A percentile compares a stretch with the other conserved stretches of the same genome.
phyloP scores from a whole-genome alignment of 164 flowering plant species.

The Tetracentron sinense region DNA sequence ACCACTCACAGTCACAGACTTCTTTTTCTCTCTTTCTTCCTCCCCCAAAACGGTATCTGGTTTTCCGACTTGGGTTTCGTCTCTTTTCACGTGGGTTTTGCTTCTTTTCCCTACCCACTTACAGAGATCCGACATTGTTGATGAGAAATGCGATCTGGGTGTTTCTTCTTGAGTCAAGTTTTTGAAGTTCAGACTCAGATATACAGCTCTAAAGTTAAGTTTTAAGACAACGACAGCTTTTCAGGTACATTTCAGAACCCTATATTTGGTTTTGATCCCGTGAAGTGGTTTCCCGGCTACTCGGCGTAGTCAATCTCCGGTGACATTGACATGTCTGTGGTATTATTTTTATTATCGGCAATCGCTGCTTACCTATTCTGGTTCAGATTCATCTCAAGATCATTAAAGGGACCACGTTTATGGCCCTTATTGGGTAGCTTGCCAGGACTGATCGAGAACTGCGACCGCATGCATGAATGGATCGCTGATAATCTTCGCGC shows the following conservation, averaged over 20 bases:
- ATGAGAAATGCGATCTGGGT: no score
- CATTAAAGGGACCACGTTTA: slow-evolving; percentile 50
- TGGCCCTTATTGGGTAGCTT: slow-evolving; percentile 74
- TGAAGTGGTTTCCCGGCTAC: no score
- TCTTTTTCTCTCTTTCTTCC: slow-evolving; percentile 3
- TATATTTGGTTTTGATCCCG: no score
- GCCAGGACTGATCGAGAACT: slow-evolving; percentile 52
- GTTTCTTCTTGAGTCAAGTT: no score
- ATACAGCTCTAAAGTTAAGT: no score
- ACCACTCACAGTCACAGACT: slow-evolving; percentile 4
- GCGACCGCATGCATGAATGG: slow-evolving; percentile 63
- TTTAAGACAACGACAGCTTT: no score
- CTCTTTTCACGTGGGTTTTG: background rate
- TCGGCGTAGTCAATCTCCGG: no score
- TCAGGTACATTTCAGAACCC: no score
- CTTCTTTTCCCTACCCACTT: no score
- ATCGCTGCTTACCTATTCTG: slow-evolving; percentile 42
- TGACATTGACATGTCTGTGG: slow-evolving; percentile 38
- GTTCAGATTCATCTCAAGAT: slow-evolving; percentile 37
- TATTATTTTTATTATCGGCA: slow-evolving; percentile 21
- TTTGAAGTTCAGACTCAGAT: no score
- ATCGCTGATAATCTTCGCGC: slow-evolving; percentile 61
- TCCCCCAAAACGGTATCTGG: background rate
- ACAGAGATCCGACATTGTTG: no score
- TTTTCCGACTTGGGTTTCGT: background rate